phyloP scores from a whole-genome alignment of 1,284 basidiomycete genomes.

The Erythrobasidium hasegawianum region DNA sequence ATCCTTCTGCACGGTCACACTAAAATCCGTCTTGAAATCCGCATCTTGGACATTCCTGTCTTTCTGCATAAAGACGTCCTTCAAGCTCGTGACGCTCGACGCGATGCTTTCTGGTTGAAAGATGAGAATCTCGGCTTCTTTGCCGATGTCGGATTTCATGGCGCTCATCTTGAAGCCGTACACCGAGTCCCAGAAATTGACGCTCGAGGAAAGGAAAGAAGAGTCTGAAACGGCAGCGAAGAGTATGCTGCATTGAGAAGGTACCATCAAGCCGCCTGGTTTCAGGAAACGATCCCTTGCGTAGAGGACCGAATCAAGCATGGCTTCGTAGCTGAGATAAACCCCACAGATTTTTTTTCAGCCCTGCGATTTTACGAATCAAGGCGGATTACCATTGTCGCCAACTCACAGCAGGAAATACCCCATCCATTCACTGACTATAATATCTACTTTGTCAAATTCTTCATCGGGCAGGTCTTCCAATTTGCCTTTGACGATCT shows the following conservation, averaged over 20 bases:
- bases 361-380: too few species aligned
- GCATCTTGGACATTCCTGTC: slow-evolving; percentile 64
- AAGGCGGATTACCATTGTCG: too few species aligned
- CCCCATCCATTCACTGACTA: slow-evolving; percentile 98
- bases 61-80: slow-evolving; percentile 70
- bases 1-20: slow-evolving; percentile 60
- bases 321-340: slow-evolving; percentile 84
- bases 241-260: slow-evolving; percentile 83
- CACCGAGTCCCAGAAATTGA: slow-evolving; percentile 85
- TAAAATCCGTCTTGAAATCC: slow-evolving; percentile 72
- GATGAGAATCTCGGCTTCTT: slow-evolving; percentile 77
- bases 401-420: slow-evolving; percentile 62
- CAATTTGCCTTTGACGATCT: slow-evolving; percentile 79
- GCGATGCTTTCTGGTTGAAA: slow-evolving; percentile 66
- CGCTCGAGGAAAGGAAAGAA: slow-evolving; percentile 70
- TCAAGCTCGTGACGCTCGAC: slow-evolving; percentile 64
- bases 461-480: slow-evolving; percentile 75
- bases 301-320: slow-evolving; percentile 88
- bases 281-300: slow-evolving; percentile 81
- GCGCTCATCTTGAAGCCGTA: slow-evolving; percentile 83
- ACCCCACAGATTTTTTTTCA: too few species aligned
- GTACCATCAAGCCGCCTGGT: slow-evolving; percentile 77
- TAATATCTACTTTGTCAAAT: slow-evolving; percentile 77
- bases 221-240: slow-evolving; percentile 72
- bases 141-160: slow-evolving; percentile 67